Evolutionary conservation across 495 filamentous ascomycete species (phyloP), one percentile per base, ranked within the genome.

Genomic region (Xanthoparmelia taractica): DNA sequence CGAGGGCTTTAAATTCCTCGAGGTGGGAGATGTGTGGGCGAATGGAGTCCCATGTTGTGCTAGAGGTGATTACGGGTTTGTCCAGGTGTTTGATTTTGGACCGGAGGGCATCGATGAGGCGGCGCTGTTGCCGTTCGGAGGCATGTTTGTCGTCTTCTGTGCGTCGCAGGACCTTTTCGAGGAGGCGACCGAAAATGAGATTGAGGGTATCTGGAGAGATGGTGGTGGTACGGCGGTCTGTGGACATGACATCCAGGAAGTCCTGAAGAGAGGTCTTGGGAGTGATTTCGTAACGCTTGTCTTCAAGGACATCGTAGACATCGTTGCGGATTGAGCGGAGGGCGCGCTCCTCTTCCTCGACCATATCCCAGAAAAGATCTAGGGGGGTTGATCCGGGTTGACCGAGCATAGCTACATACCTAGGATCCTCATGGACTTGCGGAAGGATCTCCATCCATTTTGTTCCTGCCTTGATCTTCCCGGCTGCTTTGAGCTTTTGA

Each of bases 281-380:
- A 63, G 85, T 90, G 68, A 97, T 86, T 72, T 96, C 91, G 78
- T 87, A 96, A 66, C 88, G 90, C 79, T 90, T 88, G 74, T 96
- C 91, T 90, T 96, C 92, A 65, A 97, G 80, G 57, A 95, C 90
- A 72, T 97, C 94, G 57, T 93, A 78, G 5, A 95, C 87, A 70
- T 92, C 85, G 72, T 95, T 95, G 37, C 92, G 82, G 56, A 86
- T 87, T 57, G 83, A 83, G 48, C 95, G 87, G 20, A 97, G 76
- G 25, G 86, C 84, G 57, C 87, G 83, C 65, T 97, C 92, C 74
- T 96, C 91, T 73, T 97, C 93, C 71, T 96, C 93, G 20, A 97
- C 83, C 57, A 92, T 81, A 74, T 99, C 95, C 93, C 95, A 96
- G 75, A 97, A 96, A 12, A 99, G 78, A 63, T 99, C 94, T 64